A percentile compares a stretch with the other conserved stretches of the same genome.
Evolutionary conservation across 164 flowering plant species (phyloP).

Genomic region (Macadamia integrifolia): DNA sequence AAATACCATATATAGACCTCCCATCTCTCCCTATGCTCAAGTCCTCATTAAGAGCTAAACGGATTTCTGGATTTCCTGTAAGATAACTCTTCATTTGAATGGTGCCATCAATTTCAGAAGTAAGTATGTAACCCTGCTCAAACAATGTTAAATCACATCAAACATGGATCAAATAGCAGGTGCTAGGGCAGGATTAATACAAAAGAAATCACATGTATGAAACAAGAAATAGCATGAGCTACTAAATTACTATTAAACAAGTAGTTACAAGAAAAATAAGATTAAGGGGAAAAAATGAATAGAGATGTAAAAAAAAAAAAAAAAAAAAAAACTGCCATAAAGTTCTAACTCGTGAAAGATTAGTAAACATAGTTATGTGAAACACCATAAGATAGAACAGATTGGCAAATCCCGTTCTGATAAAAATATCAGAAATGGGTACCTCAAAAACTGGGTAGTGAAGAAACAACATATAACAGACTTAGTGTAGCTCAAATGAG

Average conservation of each 20-base stretch:
- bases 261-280: not conserved
- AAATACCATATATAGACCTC: slow-evolving; percentile 62
- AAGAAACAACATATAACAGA: no score
- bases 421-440: no score
- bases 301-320: not conserved
- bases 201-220: not conserved
- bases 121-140: slow-evolving; percentile 83
- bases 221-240: not conserved
- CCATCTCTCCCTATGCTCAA: slow-evolving; percentile 75
- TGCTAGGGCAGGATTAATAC: not conserved
- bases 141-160: slow-evolving; percentile 12
- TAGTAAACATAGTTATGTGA: no score
- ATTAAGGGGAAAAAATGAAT: not conserved
- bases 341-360: no score
- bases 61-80: slow-evolving; percentile 90
- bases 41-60: slow-evolving; percentile 87
- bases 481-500: no score
- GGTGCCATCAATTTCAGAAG: slow-evolving; percentile 98
- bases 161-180: not conserved
- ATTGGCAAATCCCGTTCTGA: no score
- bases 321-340: not conserved
- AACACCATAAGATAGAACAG: no score
- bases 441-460: no score
- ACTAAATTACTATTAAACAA: not conserved
- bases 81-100: slow-evolving; percentile 99